These are phyloP conservation scores for Lactarius tabidus DNA, from an alignment of 768 basidiomycete genomes.

Conservation along the genomic window DNA sequence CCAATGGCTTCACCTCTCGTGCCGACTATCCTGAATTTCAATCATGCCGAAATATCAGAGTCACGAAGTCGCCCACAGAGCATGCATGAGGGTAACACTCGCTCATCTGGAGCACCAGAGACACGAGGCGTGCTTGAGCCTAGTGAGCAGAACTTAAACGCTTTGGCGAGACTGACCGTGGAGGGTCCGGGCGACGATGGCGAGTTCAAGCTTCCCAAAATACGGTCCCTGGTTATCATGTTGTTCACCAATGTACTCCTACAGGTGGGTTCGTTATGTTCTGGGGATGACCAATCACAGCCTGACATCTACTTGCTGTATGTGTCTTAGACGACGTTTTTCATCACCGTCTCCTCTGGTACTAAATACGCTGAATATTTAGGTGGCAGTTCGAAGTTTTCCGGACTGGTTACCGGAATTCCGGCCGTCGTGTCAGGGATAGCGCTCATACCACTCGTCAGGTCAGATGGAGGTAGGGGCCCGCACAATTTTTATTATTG, in stretches of 20 bases:
- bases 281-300: not conserved
- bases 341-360: constrained; percentile 64
- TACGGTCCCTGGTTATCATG: constrained; percentile 43
- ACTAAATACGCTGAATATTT: constrained; percentile 57
- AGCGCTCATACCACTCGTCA: constrained; percentile 51
- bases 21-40: constrained; percentile 12
- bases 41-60: not conserved
- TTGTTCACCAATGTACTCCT: constrained; percentile 41
- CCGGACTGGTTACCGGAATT: constrained; percentile 64
- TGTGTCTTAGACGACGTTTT: constrained; percentile 54
- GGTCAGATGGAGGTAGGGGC: constrained; percentile 49
- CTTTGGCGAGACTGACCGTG: not conserved
- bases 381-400: constrained; percentile 66
- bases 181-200: constrained; percentile 23
- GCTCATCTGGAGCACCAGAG: not conserved
- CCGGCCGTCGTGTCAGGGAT: constrained; percentile 61
- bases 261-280: constrained; percentile 37
- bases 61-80: not conserved
- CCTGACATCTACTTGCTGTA: not conserved
- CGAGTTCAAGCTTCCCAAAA: constrained; percentile 48
- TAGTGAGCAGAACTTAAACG: not conserved
- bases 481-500: not conserved
- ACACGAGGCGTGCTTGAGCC: not conserved
- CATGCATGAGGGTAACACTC: not conserved
- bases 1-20: constrained; percentile 1